phyloP scores from a whole-genome alignment of 1,284 basidiomycete genomes.

The Trichosporon faecale region DNA sequence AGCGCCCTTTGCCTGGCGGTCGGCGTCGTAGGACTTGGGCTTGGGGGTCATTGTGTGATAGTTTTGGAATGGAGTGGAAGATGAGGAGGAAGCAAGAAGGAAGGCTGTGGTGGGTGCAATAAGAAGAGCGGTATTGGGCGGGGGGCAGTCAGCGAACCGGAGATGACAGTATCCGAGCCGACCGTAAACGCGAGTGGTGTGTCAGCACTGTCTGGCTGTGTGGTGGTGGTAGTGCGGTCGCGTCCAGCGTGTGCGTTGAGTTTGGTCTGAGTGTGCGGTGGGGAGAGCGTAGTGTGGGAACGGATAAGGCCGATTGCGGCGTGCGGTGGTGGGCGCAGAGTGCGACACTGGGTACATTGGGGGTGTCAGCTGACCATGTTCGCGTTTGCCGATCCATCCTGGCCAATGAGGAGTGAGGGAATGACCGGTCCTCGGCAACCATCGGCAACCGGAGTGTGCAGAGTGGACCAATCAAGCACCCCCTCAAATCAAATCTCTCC shows the following conservation, averaged over 20 bases:
- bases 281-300: neutral
- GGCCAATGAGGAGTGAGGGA: neutral
- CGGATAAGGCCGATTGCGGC: neutral
- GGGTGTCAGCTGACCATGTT: conserved; percentile 1
- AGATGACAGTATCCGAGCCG: conserved; percentile 1
- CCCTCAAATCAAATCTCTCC: neutral
- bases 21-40: conserved; percentile 12
- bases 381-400: neutral
- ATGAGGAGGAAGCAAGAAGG: neutral
- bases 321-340: neutral
- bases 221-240: too few relatives aligned
- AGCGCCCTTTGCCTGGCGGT: conserved; percentile 11
- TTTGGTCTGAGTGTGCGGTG: too few relatives aligned
- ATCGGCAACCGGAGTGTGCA: neutral
- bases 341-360: neutral
- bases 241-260: too few relatives aligned
- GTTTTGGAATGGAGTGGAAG: neutral
- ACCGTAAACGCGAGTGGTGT: neutral
- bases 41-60: neutral
- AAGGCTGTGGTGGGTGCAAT: neutral
- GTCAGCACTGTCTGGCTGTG: neutral
- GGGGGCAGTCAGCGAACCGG: neutral
- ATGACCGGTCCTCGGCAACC: neutral
- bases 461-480: neutral
- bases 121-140: neutral